phyloP scores from a whole-genome alignment of 768 basidiomycete species.

The Glaciozyma martinii region DNA sequence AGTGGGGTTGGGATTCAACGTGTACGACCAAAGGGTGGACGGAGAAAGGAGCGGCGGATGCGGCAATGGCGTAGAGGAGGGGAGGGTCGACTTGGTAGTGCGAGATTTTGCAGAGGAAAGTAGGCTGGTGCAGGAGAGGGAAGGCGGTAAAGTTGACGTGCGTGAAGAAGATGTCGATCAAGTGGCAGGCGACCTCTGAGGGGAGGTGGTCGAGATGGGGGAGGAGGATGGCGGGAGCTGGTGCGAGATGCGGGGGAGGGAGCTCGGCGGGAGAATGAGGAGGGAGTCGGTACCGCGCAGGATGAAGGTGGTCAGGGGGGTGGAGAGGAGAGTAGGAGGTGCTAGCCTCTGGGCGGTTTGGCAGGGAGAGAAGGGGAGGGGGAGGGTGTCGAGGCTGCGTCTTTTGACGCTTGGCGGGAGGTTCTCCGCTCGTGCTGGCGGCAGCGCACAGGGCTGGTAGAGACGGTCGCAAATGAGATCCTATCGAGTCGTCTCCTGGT shows the following conservation, averaged over 20 bases:
- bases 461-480: no score
- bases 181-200: background rate
- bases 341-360: no score
- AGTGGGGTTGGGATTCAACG: background rate
- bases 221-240: background rate
- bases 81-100: background rate
- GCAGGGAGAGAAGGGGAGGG: no score
- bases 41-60: background rate
- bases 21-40: background rate
- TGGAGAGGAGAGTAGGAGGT: no score
- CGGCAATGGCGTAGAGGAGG: background rate
- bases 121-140: background rate
- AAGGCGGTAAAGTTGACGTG: background rate
- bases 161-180: background rate
- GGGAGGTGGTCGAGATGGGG: background rate
- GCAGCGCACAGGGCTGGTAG: no score
- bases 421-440: no score
- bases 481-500: no score
- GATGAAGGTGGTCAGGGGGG: no score
- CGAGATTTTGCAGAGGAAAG: background rate
- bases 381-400: no score
- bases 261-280: no score
- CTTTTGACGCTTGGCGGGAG: no score
- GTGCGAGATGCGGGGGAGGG: background rate
- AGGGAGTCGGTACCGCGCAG: no score